A percentile compares a stretch with the other conserved stretches of the same genome.
Evolutionary conservation across 805 yeast species (phyloP).

Genomic region (Schizosaccharomyces japonicus): DNA sequence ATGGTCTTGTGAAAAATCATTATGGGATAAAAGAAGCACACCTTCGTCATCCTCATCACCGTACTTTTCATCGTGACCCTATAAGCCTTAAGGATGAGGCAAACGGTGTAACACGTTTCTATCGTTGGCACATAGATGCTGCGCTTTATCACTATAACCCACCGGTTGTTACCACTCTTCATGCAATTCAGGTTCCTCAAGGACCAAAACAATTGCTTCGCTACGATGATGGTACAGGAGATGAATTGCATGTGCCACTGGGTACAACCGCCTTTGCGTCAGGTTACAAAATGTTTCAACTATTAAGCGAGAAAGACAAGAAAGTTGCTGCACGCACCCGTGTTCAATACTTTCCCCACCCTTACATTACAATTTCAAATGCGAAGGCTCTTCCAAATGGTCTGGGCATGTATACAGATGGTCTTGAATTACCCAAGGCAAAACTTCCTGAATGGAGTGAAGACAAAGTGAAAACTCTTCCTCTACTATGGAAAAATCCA

Average conservation of each 20-base stretch:
- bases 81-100: slow-evolving; percentile 40
- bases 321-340: slow-evolving; percentile 51
- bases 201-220: slow-evolving; percentile 23
- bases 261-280: slow-evolving; percentile 81
- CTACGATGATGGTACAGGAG: slow-evolving; percentile 38
- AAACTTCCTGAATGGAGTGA: slow-evolving; percentile 69
- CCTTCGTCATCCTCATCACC: slow-evolving; percentile 67
- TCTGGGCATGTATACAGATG: slow-evolving; percentile 61
- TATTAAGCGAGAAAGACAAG: slow-evolving; percentile 44
- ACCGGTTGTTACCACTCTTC: slow-evolving; percentile 61
- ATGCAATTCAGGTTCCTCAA: slow-evolving; percentile 32
- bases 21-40: slow-evolving; percentile 32
- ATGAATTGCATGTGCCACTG: slow-evolving; percentile 40
- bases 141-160: slow-evolving; percentile 72
- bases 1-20: slow-evolving; percentile 35
- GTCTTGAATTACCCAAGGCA: slow-evolving; percentile 40
- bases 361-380: slow-evolving; percentile 61
- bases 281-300: slow-evolving; percentile 56
- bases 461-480: slow-evolving; percentile 48
- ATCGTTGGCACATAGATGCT: slow-evolving; percentile 86
- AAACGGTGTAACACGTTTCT: slow-evolving; percentile 48
- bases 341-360: slow-evolving; percentile 79
- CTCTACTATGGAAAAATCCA: slow-evolving; percentile 83
- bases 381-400: slow-evolving; percentile 73
- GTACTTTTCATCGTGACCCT: slow-evolving; percentile 47